Conservation (phyloP, 768 basidiomycete genomes). For the Boletales sp. region DNA sequence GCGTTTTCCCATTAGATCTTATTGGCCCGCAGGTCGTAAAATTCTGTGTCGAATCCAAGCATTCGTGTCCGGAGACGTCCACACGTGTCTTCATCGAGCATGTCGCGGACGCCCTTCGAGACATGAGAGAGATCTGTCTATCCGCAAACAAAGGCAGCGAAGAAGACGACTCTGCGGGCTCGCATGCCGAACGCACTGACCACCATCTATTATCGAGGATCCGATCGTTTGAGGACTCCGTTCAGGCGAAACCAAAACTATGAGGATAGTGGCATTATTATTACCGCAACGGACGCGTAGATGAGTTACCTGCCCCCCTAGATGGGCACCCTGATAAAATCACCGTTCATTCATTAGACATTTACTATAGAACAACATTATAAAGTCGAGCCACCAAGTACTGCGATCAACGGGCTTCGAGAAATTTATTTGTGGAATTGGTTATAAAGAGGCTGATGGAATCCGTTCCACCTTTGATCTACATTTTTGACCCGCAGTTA, state of each 20-base stretch:
- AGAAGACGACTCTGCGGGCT: neutral
- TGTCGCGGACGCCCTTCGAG: slow-evolving; percentile 57
- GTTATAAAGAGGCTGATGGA: too few species aligned
- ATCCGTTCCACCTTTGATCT: too few species aligned
- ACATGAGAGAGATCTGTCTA: slow-evolving; percentile 61
- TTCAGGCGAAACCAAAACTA: slow-evolving; percentile 15
- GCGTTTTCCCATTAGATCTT: slow-evolving; percentile 52
- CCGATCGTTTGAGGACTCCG: neutral
- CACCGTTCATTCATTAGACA: too few species aligned
- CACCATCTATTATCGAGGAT: neutral
- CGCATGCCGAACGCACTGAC: neutral
- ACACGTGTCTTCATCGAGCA: slow-evolving; percentile 63
- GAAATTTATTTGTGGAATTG: too few species aligned
- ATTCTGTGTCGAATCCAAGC: slow-evolving; percentile 92
- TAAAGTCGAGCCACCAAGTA: too few species aligned
- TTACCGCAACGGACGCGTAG: too few species aligned
- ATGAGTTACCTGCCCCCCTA: too few species aligned
- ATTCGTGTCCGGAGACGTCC: slow-evolving; percentile 63
- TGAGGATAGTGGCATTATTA: slow-evolving; percentile 1
- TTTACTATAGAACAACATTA: too few species aligned
- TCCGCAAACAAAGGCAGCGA: slow-evolving; percentile 4
- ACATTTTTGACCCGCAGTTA: too few species aligned
- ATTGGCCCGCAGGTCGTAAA: slow-evolving; percentile 75
- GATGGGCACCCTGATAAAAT: too few species aligned
- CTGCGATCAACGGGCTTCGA: too few species aligned